phyloP scores from a whole-genome alignment of 176 grass and related monocot genomes.

The Zea luxurians region DNA sequence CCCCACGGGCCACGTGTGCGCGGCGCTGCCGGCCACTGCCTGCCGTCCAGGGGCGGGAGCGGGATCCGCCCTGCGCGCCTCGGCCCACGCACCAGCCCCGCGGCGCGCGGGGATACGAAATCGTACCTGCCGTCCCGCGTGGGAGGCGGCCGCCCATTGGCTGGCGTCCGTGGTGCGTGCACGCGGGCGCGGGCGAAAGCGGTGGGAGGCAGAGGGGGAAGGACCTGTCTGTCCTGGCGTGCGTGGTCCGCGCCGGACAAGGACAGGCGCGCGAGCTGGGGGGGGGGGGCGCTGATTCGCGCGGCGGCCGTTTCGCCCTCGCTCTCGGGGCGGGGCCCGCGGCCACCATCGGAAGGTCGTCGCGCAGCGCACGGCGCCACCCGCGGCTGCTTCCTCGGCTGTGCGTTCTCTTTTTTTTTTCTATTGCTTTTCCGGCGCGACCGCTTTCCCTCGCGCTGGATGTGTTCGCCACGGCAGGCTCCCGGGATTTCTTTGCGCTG shows the following conservation, averaged over 20 bases:
- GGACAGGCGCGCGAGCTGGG: background rate
- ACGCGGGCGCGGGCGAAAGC: background rate
- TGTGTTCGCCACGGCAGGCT: too few relatives aligned
- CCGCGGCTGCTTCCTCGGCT: background rate
- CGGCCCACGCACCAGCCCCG: background rate
- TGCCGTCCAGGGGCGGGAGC: too few relatives aligned
- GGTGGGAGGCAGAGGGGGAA: background rate
- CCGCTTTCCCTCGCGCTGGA: background rate
- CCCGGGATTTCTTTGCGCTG: background rate
- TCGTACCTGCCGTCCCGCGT: too few relatives aligned
- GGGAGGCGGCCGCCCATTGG: background rate
- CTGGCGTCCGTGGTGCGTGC: slow-evolving; percentile 4
- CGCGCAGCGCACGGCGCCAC: slow-evolving; percentile 15
- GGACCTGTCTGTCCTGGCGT: background rate
- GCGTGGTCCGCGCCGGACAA: slow-evolving; percentile 50
- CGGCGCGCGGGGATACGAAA: background rate
- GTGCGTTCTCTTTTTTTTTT: slow-evolving; percentile 2
- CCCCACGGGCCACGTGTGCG: slow-evolving; percentile 48
- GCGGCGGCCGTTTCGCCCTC: slow-evolving; percentile 52
- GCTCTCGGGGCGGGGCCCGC: slow-evolving; percentile 32
- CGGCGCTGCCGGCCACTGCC: slow-evolving; percentile 36
- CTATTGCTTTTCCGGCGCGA: background rate
- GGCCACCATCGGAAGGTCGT: slow-evolving; percentile 25
- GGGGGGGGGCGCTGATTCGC: slow-evolving; percentile 7
- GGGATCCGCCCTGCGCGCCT: background rate